Conservation (phyloP, 2,329 filamentous ascomycete genomes). For the Phyllosticta capitalensis region DNA sequence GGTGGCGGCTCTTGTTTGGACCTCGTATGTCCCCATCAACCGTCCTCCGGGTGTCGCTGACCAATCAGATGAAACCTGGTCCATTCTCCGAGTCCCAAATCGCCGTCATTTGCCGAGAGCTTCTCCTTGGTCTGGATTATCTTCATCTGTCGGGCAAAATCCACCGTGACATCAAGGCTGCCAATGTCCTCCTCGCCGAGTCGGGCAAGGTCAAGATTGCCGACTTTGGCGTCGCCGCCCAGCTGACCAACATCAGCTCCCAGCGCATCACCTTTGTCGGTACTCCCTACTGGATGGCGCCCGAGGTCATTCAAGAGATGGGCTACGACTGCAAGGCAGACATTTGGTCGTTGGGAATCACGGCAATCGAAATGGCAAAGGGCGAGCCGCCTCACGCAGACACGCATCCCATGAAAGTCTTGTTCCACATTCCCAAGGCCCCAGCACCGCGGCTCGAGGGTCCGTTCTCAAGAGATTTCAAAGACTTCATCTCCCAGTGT, state of each 20-base stretch:
- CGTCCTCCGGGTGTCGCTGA: conserved; percentile 15
- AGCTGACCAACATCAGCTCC: conserved; percentile 95
- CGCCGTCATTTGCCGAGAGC: conserved; percentile 85
- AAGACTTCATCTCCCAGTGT: conserved; percentile 85
- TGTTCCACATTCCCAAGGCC: conserved; percentile 93
- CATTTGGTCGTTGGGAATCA: conserved; percentile 95
- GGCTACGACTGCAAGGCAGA: conserved; percentile 97
- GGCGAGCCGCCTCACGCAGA: conserved; percentile 91
- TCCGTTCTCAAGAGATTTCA: conserved; percentile 78
- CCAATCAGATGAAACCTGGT: conserved; percentile 69
- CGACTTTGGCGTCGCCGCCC: conserved; percentile 93
- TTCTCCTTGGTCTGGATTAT: conserved; percentile 84
- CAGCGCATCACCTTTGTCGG: conserved; percentile 96
- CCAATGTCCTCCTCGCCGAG: conserved; percentile 88
- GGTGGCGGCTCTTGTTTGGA: conserved; percentile 94
- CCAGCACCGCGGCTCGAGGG: conserved; percentile 76
- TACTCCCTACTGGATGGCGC: conserved; percentile 98
- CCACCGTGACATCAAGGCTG: conserved; percentile 92
- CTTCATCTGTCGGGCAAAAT: conserved; percentile 91
- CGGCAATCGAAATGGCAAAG: conserved; percentile 81
- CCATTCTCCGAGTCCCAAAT: conserved; percentile 84
- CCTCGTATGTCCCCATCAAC: conserved; percentile 34
- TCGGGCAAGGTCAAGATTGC: conserved; percentile 88
- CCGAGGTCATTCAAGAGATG: conserved; percentile 95
- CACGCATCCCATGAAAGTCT: conserved; percentile 95